Evolutionary conservation across 2,329 filamentous ascomycete genomes (phyloP), one percentile per base, ranked within the genome.

Genomic region (Calonectria honghensis): DNA sequence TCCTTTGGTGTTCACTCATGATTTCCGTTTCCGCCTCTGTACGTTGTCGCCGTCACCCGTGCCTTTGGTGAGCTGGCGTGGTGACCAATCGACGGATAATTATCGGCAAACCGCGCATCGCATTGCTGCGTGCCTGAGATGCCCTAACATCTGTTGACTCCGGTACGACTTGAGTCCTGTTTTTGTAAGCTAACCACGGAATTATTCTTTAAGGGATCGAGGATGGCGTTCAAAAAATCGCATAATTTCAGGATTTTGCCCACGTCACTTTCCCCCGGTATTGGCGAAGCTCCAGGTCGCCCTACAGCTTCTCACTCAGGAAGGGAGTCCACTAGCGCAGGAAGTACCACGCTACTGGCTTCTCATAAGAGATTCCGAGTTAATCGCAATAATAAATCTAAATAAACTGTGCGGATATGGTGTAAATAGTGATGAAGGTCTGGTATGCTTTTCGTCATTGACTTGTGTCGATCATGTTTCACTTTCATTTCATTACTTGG

Each of bases 1-100:
- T 78, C 69, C 81, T 79, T 73, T 78, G 78, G 31, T 81, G 78
- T 63, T 80, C 81, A 73, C 82, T 83, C 82, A 84, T 84, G 69
- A 48, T 74, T 52, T 72, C 39, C 52, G 73, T 63, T 74, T 69
- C 41, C 51, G 31, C 59, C 24, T 66, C 31, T 52, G 70, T 72
- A 68, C n/a, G 75, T 65, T 74, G 45, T 74, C 37, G 45, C 70
- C 69, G 76, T 61, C 59, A 37, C 32, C 11, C 32, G 32, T 32
- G 71, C 69, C 63, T 70, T 63, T 45, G 70, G 48, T 68, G 75
- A 74, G 31, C 63, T 68, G 73, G 31, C 7, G 32, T 54, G 52
- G 72, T 76, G 72, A 75, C 68, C 65, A 18, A 13, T 13, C 50
- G n/a, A n/a, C 78, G 79, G 79, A 73, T 80, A 81, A 81, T 81